A percentile compares a stretch with the other conserved stretches of the same genome.
Conservation (phyloP, 345 rosid species). For the Citrus trifoliata region DNA sequence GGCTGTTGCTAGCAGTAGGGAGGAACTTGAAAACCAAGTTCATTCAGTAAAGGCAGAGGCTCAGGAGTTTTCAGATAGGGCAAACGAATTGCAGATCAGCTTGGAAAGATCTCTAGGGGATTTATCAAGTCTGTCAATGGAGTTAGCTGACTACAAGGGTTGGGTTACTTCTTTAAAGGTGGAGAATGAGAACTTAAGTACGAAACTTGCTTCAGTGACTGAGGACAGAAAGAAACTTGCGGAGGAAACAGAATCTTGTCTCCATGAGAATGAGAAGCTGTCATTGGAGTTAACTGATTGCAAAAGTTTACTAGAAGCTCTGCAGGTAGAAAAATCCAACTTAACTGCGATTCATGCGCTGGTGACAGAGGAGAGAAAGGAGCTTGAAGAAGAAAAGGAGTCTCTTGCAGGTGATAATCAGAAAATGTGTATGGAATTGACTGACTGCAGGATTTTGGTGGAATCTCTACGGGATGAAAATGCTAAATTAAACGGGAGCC, state of each 20-base stretch:
- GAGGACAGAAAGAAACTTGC: constrained; percentile 48
- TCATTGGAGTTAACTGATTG: constrained; percentile 50
- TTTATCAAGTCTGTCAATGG: constrained; percentile 34
- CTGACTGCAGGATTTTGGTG: constrained; percentile 43
- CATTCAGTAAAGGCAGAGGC: constrained; percentile 43
- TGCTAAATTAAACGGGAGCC: constrained; percentile 41
- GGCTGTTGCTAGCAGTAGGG: constrained; percentile 36
- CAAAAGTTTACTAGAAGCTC: constrained; percentile 47
- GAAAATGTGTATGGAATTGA: constrained; percentile 38
- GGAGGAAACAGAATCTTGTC: constrained; percentile 37
- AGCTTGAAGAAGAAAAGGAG: constrained; percentile 52
- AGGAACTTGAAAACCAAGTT: constrained; percentile 47
- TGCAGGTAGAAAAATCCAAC: constrained; percentile 45
- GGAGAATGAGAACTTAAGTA: constrained; percentile 57
- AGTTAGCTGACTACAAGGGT: constrained; percentile 46
- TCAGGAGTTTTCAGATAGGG: constrained; percentile 50
- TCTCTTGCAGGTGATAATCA: constrained; percentile 40
- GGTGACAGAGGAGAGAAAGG: constrained; percentile 38
- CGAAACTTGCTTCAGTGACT: constrained; percentile 34
- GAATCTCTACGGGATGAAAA: constrained; percentile 50
- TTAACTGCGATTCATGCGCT: constrained; percentile 36
- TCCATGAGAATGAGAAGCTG: constrained; percentile 52
- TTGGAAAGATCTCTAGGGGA: constrained; percentile 52
- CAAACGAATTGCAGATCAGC: constrained; percentile 50
- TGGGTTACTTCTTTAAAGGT: constrained; percentile 35